These are phyloP conservation scores for Penicillium riverlandense DNA, from an alignment of 495 filamentous ascomycete species.

Conservation along the genomic window DNA sequence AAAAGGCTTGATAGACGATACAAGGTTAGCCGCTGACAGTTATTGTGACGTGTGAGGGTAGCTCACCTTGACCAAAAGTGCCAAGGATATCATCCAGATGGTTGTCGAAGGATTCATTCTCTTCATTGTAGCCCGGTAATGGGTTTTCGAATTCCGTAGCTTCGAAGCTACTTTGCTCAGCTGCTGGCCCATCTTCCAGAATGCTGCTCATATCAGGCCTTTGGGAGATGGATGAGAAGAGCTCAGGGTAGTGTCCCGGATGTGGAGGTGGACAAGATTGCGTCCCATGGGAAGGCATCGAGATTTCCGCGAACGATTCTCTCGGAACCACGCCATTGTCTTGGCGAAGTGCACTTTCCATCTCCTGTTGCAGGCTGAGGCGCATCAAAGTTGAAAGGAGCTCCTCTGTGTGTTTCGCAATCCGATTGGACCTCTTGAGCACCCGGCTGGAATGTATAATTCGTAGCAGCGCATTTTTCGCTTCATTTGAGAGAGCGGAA, in stretches of 20 bases:
- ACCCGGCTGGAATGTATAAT: conserved; percentile 12
- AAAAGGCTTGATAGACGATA: no score
- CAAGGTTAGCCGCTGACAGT: no score
- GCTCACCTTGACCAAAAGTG: conserved; percentile 6
- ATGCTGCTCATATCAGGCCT: no score
- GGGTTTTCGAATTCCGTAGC: not conserved
- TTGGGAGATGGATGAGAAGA: no score
- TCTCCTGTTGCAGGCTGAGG: conserved; percentile 12
- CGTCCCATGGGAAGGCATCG: no score
- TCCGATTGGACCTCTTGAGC: conserved; percentile 8
- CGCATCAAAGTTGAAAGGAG: conserved; percentile 13
- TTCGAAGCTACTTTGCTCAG: not conserved
- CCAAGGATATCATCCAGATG: conserved; percentile 3
- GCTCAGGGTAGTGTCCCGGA: no score
- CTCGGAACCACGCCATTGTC: not conserved
- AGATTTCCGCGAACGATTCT: not conserved
- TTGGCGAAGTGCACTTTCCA: conserved; percentile 3
- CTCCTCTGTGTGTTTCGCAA: conserved; percentile 14
- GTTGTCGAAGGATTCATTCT: conserved; percentile 3
- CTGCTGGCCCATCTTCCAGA: no score
- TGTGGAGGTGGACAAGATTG: no score
- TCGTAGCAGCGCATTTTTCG: conserved; percentile 11
- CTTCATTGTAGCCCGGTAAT: not conserved
- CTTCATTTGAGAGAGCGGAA: conserved; percentile 9
- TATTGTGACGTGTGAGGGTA: not conserved